Conservation (phyloP, 139 green algal genomes). For the Pleodorina starrii region DNA sequence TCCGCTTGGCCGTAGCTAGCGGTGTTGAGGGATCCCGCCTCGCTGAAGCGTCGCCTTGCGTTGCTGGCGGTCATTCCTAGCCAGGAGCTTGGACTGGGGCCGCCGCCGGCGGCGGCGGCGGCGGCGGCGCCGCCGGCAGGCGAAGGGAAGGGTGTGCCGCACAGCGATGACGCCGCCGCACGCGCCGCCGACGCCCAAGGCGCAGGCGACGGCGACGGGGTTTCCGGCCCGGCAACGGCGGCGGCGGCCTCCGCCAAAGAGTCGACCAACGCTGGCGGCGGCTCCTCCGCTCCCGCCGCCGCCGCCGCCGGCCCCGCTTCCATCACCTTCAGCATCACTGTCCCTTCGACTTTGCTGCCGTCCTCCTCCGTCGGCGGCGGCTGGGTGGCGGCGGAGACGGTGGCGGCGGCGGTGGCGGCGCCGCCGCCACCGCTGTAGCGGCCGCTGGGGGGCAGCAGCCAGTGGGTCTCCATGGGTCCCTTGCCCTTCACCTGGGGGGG, state of each 20-base stretch:
- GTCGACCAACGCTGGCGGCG: too few relatives aligned
- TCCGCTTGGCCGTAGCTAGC: too few relatives aligned
- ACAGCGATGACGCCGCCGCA: background rate
- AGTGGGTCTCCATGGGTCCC: conserved; percentile 5
- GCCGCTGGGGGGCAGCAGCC: background rate
- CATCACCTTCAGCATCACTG: background rate
- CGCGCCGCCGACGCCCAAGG: too few relatives aligned
- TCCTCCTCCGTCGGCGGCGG: too few relatives aligned
- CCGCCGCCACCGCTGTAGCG: background rate
- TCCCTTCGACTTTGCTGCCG: background rate
- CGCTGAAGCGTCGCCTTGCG: background rate
- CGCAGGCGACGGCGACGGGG: too few relatives aligned
- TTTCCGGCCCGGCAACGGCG: too few relatives aligned
- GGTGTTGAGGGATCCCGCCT: too few relatives aligned
- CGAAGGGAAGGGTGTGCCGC: too few relatives aligned
- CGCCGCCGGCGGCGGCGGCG: too few relatives aligned
- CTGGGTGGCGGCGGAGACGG: background rate
- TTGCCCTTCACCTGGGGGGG: conserved; percentile 52
- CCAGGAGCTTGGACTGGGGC: background rate
- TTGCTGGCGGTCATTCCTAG: background rate
- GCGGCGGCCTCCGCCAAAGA: too few relatives aligned
- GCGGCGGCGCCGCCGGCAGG: too few relatives aligned
- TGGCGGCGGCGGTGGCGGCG: background rate
- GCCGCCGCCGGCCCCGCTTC: background rate
- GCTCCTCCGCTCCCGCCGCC: background rate